Base-by-base conservation (phyloP, 2,329 filamentous ascomycete species). In the Clathrospora elynae region DNA sequence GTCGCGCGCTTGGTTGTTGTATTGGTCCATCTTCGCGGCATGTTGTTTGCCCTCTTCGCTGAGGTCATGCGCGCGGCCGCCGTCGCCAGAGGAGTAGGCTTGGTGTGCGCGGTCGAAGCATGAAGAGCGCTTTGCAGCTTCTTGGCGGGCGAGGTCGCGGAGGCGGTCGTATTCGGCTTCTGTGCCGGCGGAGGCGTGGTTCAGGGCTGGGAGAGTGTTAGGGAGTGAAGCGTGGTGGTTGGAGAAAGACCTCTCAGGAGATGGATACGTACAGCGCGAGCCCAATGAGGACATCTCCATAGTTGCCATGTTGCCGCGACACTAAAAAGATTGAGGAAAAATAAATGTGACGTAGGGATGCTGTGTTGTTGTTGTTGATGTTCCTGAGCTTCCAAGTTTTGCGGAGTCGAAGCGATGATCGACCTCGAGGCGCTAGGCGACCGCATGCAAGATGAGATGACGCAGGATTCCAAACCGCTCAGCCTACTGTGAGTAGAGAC, bases 111-210 rank as follows among this genome's bases (percentile, higher is more conserved):
- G 65, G 52, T 89, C 82, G 64, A 90, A 91, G 74, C 88, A 95
- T 37, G 81, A 78, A 52, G 82, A 82, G 57, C 89, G 87, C 75
- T 93, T 89, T 36, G 78, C 75, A 45, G 87, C 89, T 77, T 96
- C 91, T 61, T 84, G 78, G 52, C 88, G 84, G 12, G 92, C 93
- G 12, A 91, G 79, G 57, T 86, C 85, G 62, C 93, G 89, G 30
- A 97, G 81, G 39, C 89, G 87, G 68, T 97, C 91, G 72, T 97
- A 97, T 74, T 97, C 91, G 57, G 79, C 83, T 76, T 97, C 91
- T 18, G 66, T 59, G 42, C 62, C 62, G 38, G 42, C 34, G 29
- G 62, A 65, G 43, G 57, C 51, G 53, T 68, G 66, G 50, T 69
- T 68, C 41, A 68, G 61, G 37, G 66, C 67, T 71, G 48, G 14